Evolutionary conservation across 345 rosid species (phyloP), one percentile per base, ranked within the genome.

Genomic region (Angophora floribunda): DNA sequence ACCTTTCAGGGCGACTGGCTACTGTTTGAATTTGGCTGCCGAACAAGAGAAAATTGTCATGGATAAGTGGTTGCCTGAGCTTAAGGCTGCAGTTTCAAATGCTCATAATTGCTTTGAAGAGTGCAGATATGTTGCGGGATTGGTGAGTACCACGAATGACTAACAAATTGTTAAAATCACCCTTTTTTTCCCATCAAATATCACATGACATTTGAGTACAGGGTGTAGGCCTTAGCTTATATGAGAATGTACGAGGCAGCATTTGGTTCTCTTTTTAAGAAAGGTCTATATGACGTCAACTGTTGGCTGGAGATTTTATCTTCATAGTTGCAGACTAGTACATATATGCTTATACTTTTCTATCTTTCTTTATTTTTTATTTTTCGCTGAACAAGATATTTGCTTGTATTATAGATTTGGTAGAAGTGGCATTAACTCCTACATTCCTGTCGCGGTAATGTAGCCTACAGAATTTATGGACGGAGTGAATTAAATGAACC

Each of bases 61-160:
- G 13, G 96, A 97, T 91, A 93, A 94, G 90, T 96, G 99, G 98
- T 92, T 97, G 90, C 99, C 99, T 88, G 97, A 98, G 88, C 97
- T 98, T 65, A 95, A 92, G 91, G 87, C 93, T 87, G 94, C 96
- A n/a, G 90, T 91, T 87, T 89, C 92, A 88, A 95, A 95, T 90
- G 97, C 97, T 86, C 95, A 96, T 89, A 95, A 94, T 67, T 92
- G 96, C 91, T 91, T 91, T 90, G 95, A 94, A 85, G 97, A 96
- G 65, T 96, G 98, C 96, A 93, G 94, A 92, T 93, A 96, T 61
- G 98, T 95, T 52, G 90, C 94, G 87, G 95, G 96, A 87, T 91
- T 97, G 99, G 99, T 97, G 92, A 93, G 99, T 88, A 90, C 47
- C 51, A 32, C 4, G 67, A 75, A 75, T 75, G 26, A 75, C 84